A percentile compares a stretch with the other conserved stretches of the same genome.
Evolutionary conservation across 2,329 filamentous ascomycete species (phyloP).

Genomic region (Alternaria infectoria): DNA sequence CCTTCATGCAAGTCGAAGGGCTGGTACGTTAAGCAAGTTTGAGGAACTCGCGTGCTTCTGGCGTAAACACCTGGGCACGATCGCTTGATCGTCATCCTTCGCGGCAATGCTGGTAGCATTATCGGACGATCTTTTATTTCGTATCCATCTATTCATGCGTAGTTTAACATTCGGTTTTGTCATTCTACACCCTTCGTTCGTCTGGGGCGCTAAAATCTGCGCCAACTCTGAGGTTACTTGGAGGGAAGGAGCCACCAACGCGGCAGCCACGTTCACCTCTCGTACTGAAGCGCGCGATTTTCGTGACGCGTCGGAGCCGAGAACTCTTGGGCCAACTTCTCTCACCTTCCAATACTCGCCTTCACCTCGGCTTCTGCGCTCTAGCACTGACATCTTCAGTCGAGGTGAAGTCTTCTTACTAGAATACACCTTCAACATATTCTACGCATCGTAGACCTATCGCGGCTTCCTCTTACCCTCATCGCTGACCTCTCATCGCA

Average conservation of each 20-base stretch:
- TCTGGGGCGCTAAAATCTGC: not conserved
- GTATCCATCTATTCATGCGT: not conserved
- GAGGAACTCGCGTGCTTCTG: not conserved
- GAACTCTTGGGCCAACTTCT: not conserved
- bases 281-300: not conserved
- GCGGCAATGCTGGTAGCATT: not conserved
- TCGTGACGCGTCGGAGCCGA: not conserved
- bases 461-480: not conserved
- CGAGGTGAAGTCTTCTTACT: not conserved
- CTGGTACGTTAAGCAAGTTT: too few species aligned
- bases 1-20: too few species aligned
- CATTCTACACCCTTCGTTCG: not conserved
- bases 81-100: not conserved
- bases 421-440: not conserved
- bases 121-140: not conserved
- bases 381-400: not conserved
- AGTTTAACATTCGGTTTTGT: too few species aligned
- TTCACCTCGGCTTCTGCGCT: conserved; percentile 2
- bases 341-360: not conserved
- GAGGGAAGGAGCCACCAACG: not conserved
- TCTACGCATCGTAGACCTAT: not conserved
- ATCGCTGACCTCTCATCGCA: not conserved
- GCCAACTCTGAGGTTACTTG: not conserved
- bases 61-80: too few species aligned
- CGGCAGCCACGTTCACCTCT: not conserved